Percentiles rank a stretch among this genome's conserved stretches.
Conservation (phyloP, 2,329 filamentous ascomycete genomes). For the Phyllosticta ampelicida region DNA sequence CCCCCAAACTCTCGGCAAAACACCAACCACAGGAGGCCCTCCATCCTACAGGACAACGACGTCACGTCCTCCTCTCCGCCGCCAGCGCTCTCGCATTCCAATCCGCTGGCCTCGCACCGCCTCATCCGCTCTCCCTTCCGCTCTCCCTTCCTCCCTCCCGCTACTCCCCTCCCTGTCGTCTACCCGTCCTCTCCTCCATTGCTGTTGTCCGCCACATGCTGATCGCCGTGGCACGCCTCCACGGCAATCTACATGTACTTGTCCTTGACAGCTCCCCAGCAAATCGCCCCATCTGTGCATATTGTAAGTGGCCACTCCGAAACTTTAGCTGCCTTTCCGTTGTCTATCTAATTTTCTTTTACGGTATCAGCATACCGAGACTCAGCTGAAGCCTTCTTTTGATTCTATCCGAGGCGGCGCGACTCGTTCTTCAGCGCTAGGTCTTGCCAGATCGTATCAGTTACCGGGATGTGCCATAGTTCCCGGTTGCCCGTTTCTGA, state of each 20-base stretch:
- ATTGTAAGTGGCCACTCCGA: no score
- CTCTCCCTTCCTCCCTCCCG: neutral
- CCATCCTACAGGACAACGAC: neutral
- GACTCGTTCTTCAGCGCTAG: no score
- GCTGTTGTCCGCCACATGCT: neutral
- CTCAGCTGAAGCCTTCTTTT: no score
- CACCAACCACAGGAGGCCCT: neutral
- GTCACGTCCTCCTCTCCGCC: neutral
- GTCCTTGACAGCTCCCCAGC: no score
- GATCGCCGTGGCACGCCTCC: neutral
- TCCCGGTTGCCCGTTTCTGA: neutral
- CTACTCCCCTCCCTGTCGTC: neutral
- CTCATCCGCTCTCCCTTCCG: neutral
- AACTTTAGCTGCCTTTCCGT: no score
- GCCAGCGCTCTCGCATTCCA: no score
- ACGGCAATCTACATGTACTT: neutral
- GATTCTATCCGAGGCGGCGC: no score
- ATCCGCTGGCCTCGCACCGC: neutral
- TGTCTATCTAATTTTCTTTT: no score
- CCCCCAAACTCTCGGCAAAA: neutral
- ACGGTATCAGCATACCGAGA: no score
- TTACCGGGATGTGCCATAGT: no score
- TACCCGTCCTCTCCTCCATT: neutral
- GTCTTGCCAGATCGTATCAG: no score
- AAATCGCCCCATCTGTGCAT: no score